phyloP scores from a whole-genome alignment of 768 basidiomycete species.

The Termitomyces sp. region DNA sequence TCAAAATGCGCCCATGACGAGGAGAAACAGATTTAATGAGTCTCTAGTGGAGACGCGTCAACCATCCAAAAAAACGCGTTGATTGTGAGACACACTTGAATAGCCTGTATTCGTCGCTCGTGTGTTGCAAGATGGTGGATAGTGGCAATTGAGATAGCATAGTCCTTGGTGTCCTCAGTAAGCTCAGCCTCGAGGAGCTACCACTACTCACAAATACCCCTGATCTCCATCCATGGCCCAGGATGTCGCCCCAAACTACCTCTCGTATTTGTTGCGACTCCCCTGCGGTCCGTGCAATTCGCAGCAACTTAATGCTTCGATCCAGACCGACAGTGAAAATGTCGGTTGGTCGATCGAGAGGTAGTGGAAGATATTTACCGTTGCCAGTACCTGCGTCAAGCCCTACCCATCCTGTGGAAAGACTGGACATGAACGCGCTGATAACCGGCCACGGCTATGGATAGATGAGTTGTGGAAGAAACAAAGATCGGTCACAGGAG shows the following conservation, averaged over 20 bases:
- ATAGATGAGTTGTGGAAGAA: constrained; percentile 1
- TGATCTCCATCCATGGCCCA: constrained; percentile 70
- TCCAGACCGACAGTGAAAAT: constrained; percentile 83
- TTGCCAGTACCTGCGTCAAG: constrained; percentile 97
- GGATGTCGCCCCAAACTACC: constrained; percentile 77
- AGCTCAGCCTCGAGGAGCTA: background rate
- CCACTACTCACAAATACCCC: constrained; percentile 66
- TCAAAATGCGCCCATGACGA: constrained; percentile 71
- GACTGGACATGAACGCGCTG: constrained; percentile 62
- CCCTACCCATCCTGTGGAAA: constrained; percentile 80
- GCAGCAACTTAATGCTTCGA: constrained; percentile 74
- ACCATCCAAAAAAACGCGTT: background rate
- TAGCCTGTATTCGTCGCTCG: constrained; percentile 64
- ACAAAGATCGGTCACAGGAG: background rate
- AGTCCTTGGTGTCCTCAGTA: constrained; percentile 57
- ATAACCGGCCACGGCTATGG: constrained; percentile 89
- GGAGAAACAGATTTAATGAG: constrained; percentile 65
- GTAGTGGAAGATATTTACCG: constrained; percentile 91
- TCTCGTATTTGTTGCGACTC: constrained; percentile 47
- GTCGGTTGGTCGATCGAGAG: constrained; percentile 53
- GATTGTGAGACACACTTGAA: constrained; percentile 52
- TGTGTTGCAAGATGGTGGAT: constrained; percentile 92
- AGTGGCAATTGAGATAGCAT: constrained; percentile 95
- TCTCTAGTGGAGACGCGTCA: constrained; percentile 35
- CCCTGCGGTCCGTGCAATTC: constrained; percentile 68